Evolutionary conservation across 1,284 basidiomycete genomes (phyloP), one percentile per base, ranked within the genome.

Genomic region (Sanghuangporus weigelae): DNA sequence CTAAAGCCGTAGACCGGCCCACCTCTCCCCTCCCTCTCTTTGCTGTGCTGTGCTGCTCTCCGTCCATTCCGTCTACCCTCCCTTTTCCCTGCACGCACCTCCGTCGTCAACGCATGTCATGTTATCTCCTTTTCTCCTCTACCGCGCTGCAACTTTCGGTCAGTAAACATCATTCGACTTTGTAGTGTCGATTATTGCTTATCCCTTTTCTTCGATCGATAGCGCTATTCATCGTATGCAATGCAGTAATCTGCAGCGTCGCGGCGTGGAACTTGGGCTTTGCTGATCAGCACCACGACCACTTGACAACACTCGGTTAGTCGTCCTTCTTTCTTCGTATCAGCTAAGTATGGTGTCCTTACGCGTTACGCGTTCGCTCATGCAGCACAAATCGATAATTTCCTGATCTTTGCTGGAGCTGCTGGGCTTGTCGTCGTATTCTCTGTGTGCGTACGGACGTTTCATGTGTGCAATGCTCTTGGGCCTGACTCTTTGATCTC

Each of bases 241-340:
- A 82, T 76, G 84, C 87, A 56, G 77, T 89, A 68, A 79, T 84
- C 66, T 82, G 84, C 67, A 86, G 84, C 68, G 78, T 85, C 38
- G 84, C 86, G 62, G 85, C 85, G 38, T 90, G 88, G 88, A 89
- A 90, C 74, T 70, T 84, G 40, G 81, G 80, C 68, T 75, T 88
- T 68, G 73, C 78, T 31, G 26, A 31, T 4, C 72, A 76, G 60
- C 66, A 72, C 35, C 66, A 71, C 61, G 69, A 19, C 21, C 53
- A 68, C 74, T 35, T 38, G 4, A n/a, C 53, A 54, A 54, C 53
- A n/a, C 63, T 69, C 62, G 63, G 81, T 81, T 66, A 60, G 80
- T 75, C 59, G 26, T 54, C 62, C 46, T 59, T n/a, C n/a, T n/a
- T n/a, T n/a, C n/a, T n/a, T n/a, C n/a, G n/a, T n/a, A n/a, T n/a